phyloP scores from a whole-genome alignment of 495 filamentous ascomycete species.

The Aspergillus cristatus region DNA sequence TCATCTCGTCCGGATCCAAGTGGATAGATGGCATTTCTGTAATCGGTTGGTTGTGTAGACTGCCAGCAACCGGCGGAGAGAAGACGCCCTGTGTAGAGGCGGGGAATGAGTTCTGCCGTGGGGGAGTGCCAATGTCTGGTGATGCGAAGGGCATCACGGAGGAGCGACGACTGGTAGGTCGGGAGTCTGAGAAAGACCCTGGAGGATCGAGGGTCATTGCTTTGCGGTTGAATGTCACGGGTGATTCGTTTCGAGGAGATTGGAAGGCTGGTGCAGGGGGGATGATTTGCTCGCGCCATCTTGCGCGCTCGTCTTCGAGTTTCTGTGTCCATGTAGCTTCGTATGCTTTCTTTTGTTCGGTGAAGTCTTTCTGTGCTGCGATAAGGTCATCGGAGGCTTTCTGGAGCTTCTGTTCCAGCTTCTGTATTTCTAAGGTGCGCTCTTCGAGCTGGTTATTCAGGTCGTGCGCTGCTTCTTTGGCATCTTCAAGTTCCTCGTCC shows the following conservation, averaged over 20 bases:
- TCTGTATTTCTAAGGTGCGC: conserved; percentile 53
- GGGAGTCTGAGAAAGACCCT: conserved; percentile 24
- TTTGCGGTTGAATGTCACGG: conserved; percentile 36
- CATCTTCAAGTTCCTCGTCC: conserved; percentile 75
- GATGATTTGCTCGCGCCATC: conserved; percentile 56
- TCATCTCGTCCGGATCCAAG: conserved; percentile 62
- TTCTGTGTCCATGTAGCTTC: conserved; percentile 53
- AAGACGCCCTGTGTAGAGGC: conserved; percentile 26
- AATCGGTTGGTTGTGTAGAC: conserved; percentile 20
- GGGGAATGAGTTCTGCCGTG: conserved; percentile 35
- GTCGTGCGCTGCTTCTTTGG: conserved; percentile 53
- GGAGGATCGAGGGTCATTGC: conserved; percentile 33
- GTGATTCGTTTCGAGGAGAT: conserved; percentile 39
- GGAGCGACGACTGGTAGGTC: conserved; percentile 39
- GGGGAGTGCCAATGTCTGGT: conserved; percentile 31
- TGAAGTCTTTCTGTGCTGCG: conserved; percentile 51
- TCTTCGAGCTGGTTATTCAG: conserved; percentile 49
- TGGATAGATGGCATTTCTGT: conserved; percentile 49
- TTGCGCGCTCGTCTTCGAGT: conserved; percentile 63
- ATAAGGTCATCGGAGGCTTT: conserved; percentile 54
- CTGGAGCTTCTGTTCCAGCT: conserved; percentile 52
- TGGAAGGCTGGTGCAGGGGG: conserved; percentile 29
- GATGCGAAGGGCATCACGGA: conserved; percentile 33
- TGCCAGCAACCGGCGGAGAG: conserved; percentile 25
- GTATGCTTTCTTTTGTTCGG: conserved; percentile 59